Percentiles rank a stretch among this genome's conserved stretches.
These are phyloP conservation scores for Pestalotiopsis sp. DNA, from an alignment of 2,329 filamentous ascomycete genomes.

Conservation along the genomic window DNA sequence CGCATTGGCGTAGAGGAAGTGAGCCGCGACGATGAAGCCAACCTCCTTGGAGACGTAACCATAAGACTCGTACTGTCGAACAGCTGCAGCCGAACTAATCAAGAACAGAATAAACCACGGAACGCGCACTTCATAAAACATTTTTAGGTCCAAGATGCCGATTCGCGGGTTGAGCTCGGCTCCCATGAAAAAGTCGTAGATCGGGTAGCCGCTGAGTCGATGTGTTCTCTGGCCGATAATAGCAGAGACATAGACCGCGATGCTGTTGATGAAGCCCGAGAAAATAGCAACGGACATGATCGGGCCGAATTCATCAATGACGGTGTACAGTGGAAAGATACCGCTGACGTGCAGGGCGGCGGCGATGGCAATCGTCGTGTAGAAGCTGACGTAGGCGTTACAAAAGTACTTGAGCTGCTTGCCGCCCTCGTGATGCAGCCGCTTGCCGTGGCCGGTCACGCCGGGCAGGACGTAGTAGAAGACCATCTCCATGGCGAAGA, in stretches of 20 bases:
- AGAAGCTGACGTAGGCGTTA: conserved; percentile 85
- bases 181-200: conserved; percentile 95
- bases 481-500: conserved; percentile 80
- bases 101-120: conserved; percentile 91
- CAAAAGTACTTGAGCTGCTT: conserved; percentile 94
- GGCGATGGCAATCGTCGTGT: conserved; percentile 76
- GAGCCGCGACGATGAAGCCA: conserved; percentile 80
- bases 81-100: conserved; percentile 73
- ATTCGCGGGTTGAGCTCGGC: conserved; percentile 87
- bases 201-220: conserved; percentile 83
- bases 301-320: conserved; percentile 94
- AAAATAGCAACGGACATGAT: conserved; percentile 91
- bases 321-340: conserved; percentile 84
- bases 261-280: conserved; percentile 83
- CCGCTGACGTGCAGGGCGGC: conserved; percentile 77
- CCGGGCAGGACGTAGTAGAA: conserved; percentile 88
- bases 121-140: conserved; percentile 93
- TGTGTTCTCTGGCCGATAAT: conserved; percentile 79
- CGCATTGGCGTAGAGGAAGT: conserved; percentile 89
- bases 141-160: conserved; percentile 87
- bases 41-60: conserved; percentile 86
- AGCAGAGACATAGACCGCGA: conserved; percentile 88
- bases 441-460: conserved; percentile 85
- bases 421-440: conserved; percentile 78
- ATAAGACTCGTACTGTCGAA: conserved; percentile 81